phyloP scores from a whole-genome alignment of 2,329 filamentous ascomycete genomes.

The Plectosphaerella cucumerina region DNA sequence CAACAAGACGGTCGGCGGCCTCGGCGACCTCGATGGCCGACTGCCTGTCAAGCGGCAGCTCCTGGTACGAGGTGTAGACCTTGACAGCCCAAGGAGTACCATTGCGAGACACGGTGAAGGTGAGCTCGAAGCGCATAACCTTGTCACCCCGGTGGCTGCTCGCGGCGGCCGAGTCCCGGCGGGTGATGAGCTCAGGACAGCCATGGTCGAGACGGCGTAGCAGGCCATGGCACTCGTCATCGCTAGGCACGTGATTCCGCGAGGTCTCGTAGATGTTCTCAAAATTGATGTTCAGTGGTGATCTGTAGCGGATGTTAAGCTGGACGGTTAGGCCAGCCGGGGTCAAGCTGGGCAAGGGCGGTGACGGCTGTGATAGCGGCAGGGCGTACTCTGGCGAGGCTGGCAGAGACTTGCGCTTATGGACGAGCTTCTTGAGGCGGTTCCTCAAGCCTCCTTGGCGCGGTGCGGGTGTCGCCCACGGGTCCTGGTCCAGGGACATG shows the following conservation, averaged over 20 bases:
- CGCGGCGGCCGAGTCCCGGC: conserved; percentile 44
- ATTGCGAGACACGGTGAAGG: conserved; percentile 38
- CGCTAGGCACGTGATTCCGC: conserved; percentile 34
- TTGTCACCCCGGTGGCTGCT: conserved; percentile 35
- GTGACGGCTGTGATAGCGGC: neutral
- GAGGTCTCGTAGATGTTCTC: conserved; percentile 43
- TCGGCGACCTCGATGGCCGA: conserved; percentile 42
- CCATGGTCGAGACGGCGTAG: conserved; percentile 47
- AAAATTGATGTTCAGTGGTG: conserved; percentile 38
- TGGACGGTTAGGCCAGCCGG: conserved; percentile 30
- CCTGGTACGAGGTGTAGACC: conserved; percentile 46
- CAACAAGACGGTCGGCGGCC: conserved; percentile 46
- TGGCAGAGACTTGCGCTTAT: neutral
- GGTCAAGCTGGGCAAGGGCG: neutral
- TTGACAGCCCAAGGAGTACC: conserved; percentile 38
- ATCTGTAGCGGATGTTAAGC: conserved; percentile 41
- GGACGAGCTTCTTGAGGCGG: neutral
- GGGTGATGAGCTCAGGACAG: conserved; percentile 48
- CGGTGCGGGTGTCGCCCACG: neutral
- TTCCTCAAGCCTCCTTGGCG: neutral
- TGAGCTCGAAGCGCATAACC: conserved; percentile 43
- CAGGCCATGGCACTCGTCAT: conserved; percentile 44
- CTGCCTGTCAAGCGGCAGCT: conserved; percentile 36
- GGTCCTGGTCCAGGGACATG: neutral
- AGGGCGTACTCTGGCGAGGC: neutral